phyloP scores from a whole-genome alignment of 1,284 basidiomycete genomes.

The Coniferiporia sulphurascens region DNA sequence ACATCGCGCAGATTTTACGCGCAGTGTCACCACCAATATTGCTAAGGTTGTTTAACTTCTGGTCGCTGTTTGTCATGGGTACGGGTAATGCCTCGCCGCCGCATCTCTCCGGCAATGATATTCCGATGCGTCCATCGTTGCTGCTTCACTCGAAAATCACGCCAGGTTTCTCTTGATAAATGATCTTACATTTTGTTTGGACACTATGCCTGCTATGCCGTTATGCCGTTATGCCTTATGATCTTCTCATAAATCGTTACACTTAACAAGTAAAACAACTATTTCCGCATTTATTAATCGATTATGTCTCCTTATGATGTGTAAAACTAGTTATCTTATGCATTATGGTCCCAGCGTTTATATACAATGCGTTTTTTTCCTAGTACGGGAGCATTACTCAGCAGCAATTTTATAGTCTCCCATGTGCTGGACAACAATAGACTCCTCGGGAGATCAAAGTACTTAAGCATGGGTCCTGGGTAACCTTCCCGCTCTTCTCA shows the following conservation, averaged over 20 bases:
- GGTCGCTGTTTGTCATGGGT: constrained; percentile 6
- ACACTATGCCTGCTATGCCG: background rate
- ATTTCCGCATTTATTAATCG: background rate
- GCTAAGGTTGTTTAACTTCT: constrained; percentile 13
- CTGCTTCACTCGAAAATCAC: constrained; percentile 1
- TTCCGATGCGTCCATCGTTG: background rate
- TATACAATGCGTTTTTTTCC: background rate
- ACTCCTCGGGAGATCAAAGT: no score
- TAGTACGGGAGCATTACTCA: no score
- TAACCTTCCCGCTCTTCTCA: no score
- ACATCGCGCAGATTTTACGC: constrained; percentile 7
- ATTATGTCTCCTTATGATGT: background rate
- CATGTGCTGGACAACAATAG: no score
- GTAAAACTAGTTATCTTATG: background rate
- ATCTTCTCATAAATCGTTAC: background rate
- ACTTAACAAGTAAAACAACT: background rate
- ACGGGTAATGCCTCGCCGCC: background rate
- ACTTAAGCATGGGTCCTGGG: no score
- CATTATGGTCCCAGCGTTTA: background rate
- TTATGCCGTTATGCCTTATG: constrained; percentile 10
- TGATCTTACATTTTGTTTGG: background rate
- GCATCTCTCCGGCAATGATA: background rate
- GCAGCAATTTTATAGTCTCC: no score
- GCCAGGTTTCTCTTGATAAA: background rate
- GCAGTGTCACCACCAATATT: constrained; percentile 18